Percentiles rank a stretch among this genome's conserved stretches.
Conservation (phyloP, 2,329 filamentous ascomycete genomes). For the Cercospora zeina region DNA sequence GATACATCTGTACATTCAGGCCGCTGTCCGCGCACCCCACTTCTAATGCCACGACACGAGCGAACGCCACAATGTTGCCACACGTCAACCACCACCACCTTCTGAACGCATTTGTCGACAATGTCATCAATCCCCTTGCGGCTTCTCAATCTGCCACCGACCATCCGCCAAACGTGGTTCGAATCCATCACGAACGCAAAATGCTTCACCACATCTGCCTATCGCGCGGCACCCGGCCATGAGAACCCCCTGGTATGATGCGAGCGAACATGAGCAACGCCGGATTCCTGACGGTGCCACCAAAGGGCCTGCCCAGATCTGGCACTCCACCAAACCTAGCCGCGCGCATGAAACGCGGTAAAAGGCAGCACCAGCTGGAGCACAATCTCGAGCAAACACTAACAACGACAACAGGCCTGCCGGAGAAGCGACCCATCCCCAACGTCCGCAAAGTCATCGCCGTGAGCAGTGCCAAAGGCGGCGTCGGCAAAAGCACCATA, state of each 20-base stretch:
- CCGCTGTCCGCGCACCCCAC: no score
- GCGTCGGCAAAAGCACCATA: constrained; percentile 96
- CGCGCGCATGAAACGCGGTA: constrained; percentile 67
- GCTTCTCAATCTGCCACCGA: constrained; percentile 18
- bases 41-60: not conserved
- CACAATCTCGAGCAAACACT: not conserved
- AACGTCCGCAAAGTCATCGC: constrained; percentile 90
- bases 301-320: constrained; percentile 78
- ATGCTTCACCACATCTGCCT: constrained; percentile 56
- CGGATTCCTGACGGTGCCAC: not conserved
- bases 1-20: no score
- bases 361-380: not conserved
- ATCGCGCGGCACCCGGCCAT: constrained; percentile 57
- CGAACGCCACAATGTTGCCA: not conserved
- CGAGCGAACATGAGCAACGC: not conserved
- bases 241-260: constrained; percentile 78
- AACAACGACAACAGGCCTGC: constrained; percentile 55
- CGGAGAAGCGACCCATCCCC: constrained; percentile 74
- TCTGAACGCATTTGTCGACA: not conserved
- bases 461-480: constrained; percentile 95
- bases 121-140: constrained; percentile 13
- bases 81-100: not conserved
- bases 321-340: constrained; percentile 66
- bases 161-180: constrained; percentile 16
- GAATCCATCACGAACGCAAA: constrained; percentile 15